phyloP scores from a whole-genome alignment of 228 moss, liverwort and hornwort genomes.

The Sphagnum magellanicum region DNA sequence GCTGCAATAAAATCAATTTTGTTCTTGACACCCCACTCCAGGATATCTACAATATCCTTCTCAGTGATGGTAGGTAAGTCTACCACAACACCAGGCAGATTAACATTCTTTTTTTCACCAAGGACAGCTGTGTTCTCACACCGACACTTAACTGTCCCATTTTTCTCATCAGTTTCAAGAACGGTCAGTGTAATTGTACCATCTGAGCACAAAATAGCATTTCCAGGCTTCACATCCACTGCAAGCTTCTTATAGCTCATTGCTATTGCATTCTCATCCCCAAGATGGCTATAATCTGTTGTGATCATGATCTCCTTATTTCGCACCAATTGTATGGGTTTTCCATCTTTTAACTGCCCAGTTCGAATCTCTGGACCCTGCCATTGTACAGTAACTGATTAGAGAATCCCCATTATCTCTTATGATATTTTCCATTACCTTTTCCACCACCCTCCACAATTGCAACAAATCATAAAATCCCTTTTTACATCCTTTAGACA shows the following conservation, averaged over 20 bases:
- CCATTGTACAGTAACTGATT: neutral
- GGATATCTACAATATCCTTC: constrained; percentile 83
- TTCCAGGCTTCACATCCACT: constrained; percentile 71
- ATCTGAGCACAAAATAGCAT: constrained; percentile 70
- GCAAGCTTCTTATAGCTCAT: constrained; percentile 86
- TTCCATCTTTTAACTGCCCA: constrained; percentile 37
- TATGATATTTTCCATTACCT: too few relatives aligned
- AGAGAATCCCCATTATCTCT: too few relatives aligned
- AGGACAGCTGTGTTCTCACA: constrained; percentile 79
- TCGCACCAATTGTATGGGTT: neutral
- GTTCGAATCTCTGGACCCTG: constrained; percentile 58
- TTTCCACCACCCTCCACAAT: too few relatives aligned
- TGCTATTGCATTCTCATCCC: constrained; percentile 31
- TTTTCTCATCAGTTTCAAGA: constrained; percentile 51
- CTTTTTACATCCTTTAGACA: too few relatives aligned
- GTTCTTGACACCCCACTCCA: constrained; percentile 77
- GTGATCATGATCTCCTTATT: constrained; percentile 70
- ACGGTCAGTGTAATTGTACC: constrained; percentile 77
- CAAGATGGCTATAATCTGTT: constrained; percentile 32
- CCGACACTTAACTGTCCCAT: constrained; percentile 66
- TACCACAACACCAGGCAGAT: constrained; percentile 80
- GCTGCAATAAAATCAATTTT: constrained; percentile 94
- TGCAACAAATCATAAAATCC: too few relatives aligned
- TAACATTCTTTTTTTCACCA: constrained; percentile 93
- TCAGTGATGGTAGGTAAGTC: constrained; percentile 87